Evolutionary conservation across 169 alveolate genomes (phyloP), one percentile per base, ranked within the genome.

Genomic region (Plasmodium knowlesi): DNA sequence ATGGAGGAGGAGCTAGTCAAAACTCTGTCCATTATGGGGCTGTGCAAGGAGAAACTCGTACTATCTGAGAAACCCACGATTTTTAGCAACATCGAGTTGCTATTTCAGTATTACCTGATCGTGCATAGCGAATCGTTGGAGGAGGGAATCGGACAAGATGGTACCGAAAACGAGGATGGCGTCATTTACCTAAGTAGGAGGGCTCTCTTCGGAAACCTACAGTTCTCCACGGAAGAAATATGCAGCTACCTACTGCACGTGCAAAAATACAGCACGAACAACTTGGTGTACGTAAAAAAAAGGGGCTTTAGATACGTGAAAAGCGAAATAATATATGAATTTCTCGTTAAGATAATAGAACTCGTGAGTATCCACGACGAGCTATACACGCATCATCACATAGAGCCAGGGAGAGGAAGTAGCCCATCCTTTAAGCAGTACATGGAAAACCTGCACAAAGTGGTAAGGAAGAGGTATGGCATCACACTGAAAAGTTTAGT

Each of bases 1-100:
- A n/a, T 12, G 50, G 61, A 67, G 14, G 82, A 79, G 10, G 94
- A 89, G 10, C 50, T 89, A 8, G 57, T 89, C 30, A 89, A 89
- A 80, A 89, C 86, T n/a, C 73, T 89, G 50, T 89, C 90, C 25
- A 89, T 89, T 43, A 89, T 89, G 94, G 94, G 94, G 1, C 46
- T 89, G 30, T 89, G 90, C 73, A 89, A 89, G 34, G 94, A 89
- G 32, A 89, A 89, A 57, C 80, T 89, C 6, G 82, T 89, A 3
- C 43, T 89, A 71, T 78, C 46, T 16, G 83, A 89, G 82, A 89
- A 89, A 37, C 89, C 94, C 19, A 89, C 94, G 12, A 79, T 89
- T 19, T 89, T 89, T 57, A 89, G 50, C 57, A 79, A 89, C 67
- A 67, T 89, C 9, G 94, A 89, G 73, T 39, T 89, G n/a, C 50